Percentiles rank a stretch among this genome's conserved stretches.
Conservation (phyloP, 176 grass and related monocot species). For the Saccharum spontaneum region DNA sequence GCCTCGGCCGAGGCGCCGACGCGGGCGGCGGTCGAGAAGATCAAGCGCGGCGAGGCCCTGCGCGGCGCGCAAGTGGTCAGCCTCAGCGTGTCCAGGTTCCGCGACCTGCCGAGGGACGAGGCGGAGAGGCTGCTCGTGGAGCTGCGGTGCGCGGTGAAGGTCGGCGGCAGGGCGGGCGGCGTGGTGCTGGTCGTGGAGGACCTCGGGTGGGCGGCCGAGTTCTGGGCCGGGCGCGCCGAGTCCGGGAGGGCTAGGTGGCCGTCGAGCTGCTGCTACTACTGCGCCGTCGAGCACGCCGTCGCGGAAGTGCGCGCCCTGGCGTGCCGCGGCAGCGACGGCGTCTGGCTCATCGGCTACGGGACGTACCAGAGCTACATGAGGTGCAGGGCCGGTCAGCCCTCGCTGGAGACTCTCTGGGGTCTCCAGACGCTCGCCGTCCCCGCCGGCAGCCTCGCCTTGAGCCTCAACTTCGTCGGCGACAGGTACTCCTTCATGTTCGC, state of each 20-base stretch:
- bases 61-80: constrained; percentile 46
- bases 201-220: constrained; percentile 59
- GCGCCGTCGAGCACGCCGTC: constrained; percentile 63
- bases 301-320: constrained; percentile 59
- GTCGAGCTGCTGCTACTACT: constrained; percentile 40
- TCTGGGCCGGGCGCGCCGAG: constrained; percentile 37
- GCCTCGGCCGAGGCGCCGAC: constrained; percentile 42
- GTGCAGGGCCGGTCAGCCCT: constrained; percentile 59
- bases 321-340: constrained; percentile 33
- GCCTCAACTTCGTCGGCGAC: constrained; percentile 46
- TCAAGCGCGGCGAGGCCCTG: constrained; percentile 52
- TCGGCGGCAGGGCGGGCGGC: constrained; percentile 4
- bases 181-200: constrained; percentile 63
- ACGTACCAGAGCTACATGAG: constrained; percentile 72
- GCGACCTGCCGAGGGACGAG: constrained; percentile 40
- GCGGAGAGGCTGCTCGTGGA: constrained; percentile 59
- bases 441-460: constrained; percentile 52
- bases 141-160: constrained; percentile 55
- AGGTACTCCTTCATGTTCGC: constrained; percentile 31
- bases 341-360: constrained; percentile 64
- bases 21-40: constrained; percentile 47
- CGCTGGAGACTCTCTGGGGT: constrained; percentile 64
- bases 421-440: constrained; percentile 64
- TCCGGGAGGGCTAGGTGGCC: constrained; percentile 10
- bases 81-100: constrained; percentile 48